Conservation (phyloP, 2,329 filamentous ascomycete species). For the Sclerotinia subarctica region DNA sequence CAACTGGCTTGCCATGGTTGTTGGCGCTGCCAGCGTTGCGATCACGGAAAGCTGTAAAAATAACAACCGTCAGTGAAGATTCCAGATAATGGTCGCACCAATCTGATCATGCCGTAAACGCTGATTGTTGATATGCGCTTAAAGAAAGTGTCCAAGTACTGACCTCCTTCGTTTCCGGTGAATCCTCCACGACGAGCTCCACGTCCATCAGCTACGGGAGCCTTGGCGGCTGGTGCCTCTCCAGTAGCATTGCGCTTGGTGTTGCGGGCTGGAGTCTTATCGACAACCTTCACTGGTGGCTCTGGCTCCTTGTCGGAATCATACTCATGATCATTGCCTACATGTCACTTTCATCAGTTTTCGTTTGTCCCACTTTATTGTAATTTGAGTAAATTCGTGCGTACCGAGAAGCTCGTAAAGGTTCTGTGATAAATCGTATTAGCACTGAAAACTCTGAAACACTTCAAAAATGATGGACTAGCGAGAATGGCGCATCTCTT, state of each 20-base stretch:
- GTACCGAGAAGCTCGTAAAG: conserved; percentile 97
- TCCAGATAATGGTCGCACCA: neutral
- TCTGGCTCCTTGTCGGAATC: conserved; percentile 69
- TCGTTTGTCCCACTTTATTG: conserved; percentile 28
- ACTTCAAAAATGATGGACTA: conserved; percentile 11
- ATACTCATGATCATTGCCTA: conserved; percentile 59
- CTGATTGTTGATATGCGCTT: neutral
- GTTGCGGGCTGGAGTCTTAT: conserved; percentile 73
- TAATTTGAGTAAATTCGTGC: conserved; percentile 35
- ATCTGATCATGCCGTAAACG: neutral
- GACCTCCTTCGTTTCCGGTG: conserved; percentile 84
- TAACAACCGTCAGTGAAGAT: conserved; percentile 18
- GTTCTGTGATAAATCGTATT: conserved; percentile 62
- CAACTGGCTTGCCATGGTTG: conserved; percentile 78
- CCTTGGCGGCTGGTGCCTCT: conserved; percentile 55
- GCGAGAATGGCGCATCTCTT: conserved; percentile 20
- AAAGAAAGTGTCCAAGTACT: conserved; percentile 43
- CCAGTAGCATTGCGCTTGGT: conserved; percentile 81
- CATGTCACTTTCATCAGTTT: conserved; percentile 34
- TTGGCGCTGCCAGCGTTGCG: conserved; percentile 73
- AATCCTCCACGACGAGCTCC: conserved; percentile 50
- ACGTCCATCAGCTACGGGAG: conserved; percentile 30
- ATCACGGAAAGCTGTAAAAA: conserved; percentile 75
- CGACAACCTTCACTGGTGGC: conserved; percentile 82
- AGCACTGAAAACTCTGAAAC: conserved; percentile 37